Percentiles rank a stretch among this genome's conserved stretches.
phyloP scores from a whole-genome alignment of 805 yeast species.

The Ogataea glucozyma region DNA sequence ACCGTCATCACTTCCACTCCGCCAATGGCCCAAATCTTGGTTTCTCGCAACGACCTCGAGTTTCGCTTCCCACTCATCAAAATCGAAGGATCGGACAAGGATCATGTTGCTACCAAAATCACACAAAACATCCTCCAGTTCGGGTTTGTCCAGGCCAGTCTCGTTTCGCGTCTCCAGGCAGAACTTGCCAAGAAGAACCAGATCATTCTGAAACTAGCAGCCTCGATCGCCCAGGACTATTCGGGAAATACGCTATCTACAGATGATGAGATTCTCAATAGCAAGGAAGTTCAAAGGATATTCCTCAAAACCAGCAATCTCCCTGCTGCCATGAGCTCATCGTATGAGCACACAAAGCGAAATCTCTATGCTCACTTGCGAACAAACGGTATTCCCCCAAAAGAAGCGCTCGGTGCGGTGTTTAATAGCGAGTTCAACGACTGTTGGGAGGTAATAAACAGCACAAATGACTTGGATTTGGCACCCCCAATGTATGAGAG shows the following conservation, averaged over 20 bases:
- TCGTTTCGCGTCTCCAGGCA: slow-evolving; percentile 12
- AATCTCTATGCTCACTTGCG: slow-evolving; percentile 2
- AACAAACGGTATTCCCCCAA: not conserved
- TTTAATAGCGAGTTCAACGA: slow-evolving; percentile 2
- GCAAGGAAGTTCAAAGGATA: slow-evolving; percentile 18
- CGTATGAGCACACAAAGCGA: slow-evolving; percentile 9
- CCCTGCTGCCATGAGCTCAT: slow-evolving; percentile 14
- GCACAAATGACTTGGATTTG: not conserved
- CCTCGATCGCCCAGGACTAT: slow-evolving; percentile 25
- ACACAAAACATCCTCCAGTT: slow-evolving; percentile 10
- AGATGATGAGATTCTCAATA: slow-evolving; percentile 23
- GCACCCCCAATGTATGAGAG: not conserved
- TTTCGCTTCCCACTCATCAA: slow-evolving; percentile 14
- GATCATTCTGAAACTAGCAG: slow-evolving; percentile 25
- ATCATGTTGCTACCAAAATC: slow-evolving; percentile 1
- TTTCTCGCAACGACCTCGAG: slow-evolving; percentile 10
- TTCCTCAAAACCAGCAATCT: slow-evolving; percentile 22
- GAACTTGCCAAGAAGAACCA: slow-evolving; percentile 24
- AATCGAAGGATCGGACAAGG: not conserved
- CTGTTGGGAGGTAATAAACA: slow-evolving; percentile 3
- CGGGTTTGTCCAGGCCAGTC: slow-evolving; percentile 14
- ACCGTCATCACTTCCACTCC: not conserved
- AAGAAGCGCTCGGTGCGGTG: slow-evolving; percentile 5
- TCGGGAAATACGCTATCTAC: slow-evolving; percentile 17
- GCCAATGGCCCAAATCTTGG: not conserved